phyloP scores from a whole-genome alignment of 148 eudicot genomes.

The Tetragonia tetragonoides region DNA sequence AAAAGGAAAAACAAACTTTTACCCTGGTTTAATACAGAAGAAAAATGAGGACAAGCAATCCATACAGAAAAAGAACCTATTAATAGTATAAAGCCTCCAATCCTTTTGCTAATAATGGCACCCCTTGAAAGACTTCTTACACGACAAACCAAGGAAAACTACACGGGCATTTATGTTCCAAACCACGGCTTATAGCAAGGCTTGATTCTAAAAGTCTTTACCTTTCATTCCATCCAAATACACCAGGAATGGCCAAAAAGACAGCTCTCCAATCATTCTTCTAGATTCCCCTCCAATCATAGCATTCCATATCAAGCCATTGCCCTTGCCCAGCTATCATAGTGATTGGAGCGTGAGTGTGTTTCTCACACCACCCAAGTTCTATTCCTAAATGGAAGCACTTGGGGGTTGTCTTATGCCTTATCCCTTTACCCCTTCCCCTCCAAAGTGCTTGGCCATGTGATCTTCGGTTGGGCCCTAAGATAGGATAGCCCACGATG shows the following conservation, averaged over 20 bases:
- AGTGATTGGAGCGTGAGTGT: too few relatives aligned
- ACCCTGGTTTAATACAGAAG: neutral
- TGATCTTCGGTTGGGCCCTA: too few relatives aligned
- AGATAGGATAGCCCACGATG: too few relatives aligned
- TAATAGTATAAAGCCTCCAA: neutral
- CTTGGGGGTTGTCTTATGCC: too few relatives aligned
- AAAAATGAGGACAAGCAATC: neutral
- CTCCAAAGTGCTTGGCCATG: too few relatives aligned
- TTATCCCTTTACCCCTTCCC: too few relatives aligned
- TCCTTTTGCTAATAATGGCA: neutral
- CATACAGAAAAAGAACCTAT: neutral
- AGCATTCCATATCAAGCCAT: neutral
- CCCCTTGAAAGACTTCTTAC: neutral
- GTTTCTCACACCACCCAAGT: too few relatives aligned
- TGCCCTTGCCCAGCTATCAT: neutral
- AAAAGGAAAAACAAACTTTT: too few relatives aligned
- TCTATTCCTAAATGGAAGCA: too few relatives aligned
- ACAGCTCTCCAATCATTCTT: neutral
- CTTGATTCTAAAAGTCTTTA: neutral
- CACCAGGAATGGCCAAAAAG: neutral
- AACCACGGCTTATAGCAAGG: neutral
- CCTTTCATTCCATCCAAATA: neutral
- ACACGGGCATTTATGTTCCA: neutral
- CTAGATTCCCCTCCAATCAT: neutral
- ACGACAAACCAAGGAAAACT: neutral